These are phyloP conservation scores for Penicillium chermesinum DNA, from an alignment of 495 filamentous ascomycete species.

Conservation along the genomic window DNA sequence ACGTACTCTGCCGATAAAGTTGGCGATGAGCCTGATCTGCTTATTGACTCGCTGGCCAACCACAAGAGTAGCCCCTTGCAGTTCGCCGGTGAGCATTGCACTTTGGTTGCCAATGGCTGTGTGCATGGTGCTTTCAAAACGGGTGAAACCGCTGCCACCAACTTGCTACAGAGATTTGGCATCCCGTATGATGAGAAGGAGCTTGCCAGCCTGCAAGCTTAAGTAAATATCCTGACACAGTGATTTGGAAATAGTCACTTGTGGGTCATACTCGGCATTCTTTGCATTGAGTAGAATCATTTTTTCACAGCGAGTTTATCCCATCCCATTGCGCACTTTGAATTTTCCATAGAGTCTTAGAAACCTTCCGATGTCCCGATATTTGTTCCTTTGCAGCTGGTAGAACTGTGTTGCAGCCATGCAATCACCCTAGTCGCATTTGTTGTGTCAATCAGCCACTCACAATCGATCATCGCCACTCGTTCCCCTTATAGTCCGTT, in stretches of 20 bases:
- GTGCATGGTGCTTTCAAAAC: conserved; percentile 22
- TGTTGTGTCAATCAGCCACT: too few relatives aligned
- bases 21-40: conserved; percentile 17
- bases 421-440: too few relatives aligned
- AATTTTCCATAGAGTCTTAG: too few relatives aligned
- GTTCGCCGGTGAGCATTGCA: conserved; percentile 24
- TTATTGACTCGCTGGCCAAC: conserved; percentile 13
- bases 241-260: not conserved
- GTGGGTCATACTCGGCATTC: not conserved
- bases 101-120: conserved; percentile 19
- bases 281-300: not conserved
- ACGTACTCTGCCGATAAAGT: conserved; percentile 24
- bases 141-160: conserved; percentile 20
- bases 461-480: not conserved
- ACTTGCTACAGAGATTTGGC: conserved; percentile 16
- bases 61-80: conserved; percentile 18
- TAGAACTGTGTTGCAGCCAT: too few relatives aligned
- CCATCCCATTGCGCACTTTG: too few relatives aligned
- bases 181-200: conserved; percentile 9
- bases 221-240: not conserved
- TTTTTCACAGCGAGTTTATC: not conserved
- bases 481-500: not conserved
- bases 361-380: too few relatives aligned
- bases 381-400: too few relatives aligned
- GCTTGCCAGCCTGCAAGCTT: not conserved